Evolutionary conservation across 768 basidiomycete species (phyloP).

Genomic region (Ramaria rubella): DNA sequence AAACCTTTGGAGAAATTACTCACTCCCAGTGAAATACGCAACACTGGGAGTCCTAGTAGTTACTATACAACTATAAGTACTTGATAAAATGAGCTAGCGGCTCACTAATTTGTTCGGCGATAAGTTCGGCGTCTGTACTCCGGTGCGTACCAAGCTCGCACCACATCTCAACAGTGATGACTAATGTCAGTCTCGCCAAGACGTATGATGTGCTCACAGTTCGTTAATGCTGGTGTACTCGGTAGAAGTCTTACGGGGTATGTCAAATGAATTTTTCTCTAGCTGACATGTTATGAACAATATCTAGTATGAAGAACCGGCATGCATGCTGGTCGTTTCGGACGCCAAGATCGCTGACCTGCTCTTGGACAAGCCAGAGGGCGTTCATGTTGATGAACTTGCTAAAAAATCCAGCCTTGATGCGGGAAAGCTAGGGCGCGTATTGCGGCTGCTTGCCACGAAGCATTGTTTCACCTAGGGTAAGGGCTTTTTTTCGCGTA

Average conservation of each 20-base stretch:
- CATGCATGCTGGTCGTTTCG: constrained; percentile 30
- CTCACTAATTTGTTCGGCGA: too few relatives aligned
- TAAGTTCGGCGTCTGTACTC: too few relatives aligned
- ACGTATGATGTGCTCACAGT: not conserved
- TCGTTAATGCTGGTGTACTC: not conserved
- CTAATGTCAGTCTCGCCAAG: constrained; percentile 28
- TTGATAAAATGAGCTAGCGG: too few relatives aligned
- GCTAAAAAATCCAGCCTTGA: constrained; percentile 27
- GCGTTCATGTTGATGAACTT: constrained; percentile 31
- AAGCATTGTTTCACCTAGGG: constrained; percentile 38
- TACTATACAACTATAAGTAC: too few relatives aligned
- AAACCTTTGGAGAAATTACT: too few relatives aligned
- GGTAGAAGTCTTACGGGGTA: not conserved
- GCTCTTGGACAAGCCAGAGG: constrained; percentile 31
- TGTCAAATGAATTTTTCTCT: not conserved
- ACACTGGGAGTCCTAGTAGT: too few relatives aligned
- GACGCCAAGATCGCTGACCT: constrained; percentile 34
- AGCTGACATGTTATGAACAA: too few relatives aligned
- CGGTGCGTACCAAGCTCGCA: too few relatives aligned
- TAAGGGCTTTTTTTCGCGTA: constrained; percentile 8
- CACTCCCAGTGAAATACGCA: too few relatives aligned
- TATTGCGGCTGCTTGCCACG: constrained; percentile 34
- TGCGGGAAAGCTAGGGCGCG: constrained; percentile 30
- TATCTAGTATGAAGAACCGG: constrained; percentile 12
- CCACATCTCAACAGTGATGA: too few relatives aligned